Percentiles rank a stretch among this genome's conserved stretches.
phyloP scores from a whole-genome alignment of 2,329 filamentous ascomycete genomes.

The Orbilia brochopaga region DNA sequence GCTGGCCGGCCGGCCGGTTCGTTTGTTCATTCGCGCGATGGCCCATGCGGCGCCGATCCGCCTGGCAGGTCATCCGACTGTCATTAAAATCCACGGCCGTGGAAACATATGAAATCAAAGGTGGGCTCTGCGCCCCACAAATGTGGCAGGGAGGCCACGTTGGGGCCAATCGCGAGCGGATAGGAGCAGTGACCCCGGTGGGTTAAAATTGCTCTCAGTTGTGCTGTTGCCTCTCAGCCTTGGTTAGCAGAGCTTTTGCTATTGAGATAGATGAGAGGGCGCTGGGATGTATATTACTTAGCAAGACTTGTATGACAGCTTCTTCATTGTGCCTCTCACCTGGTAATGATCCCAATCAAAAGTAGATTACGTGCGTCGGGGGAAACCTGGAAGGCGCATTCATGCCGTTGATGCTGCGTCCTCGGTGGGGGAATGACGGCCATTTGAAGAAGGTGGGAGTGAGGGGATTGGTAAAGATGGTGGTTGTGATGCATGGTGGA shows the following conservation, averaged over 20 bases:
- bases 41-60: conserved; percentile 17
- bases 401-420: not conserved
- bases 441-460: not conserved
- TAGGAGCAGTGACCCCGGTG: not conserved
- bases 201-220: conserved; percentile 10
- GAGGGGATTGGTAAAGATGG: not conserved
- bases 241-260: not conserved
- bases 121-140: conserved; percentile 15
- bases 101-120: conserved; percentile 28
- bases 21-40: conserved; percentile 20
- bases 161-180: not conserved
- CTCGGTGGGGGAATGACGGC: not conserved
- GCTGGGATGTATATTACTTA: not conserved
- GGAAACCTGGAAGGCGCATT: not conserved
- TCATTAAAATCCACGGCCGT: conserved; percentile 10
- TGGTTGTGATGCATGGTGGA: not conserved
- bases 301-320: conserved; percentile 2
- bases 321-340: not conserved
- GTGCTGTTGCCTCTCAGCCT: not conserved
- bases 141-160: conserved; percentile 6
- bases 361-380: not conserved
- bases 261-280: conserved; percentile 2
- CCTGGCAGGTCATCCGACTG: conserved; percentile 23
- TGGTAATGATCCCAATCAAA: conserved; percentile 7
- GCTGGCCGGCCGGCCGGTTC: not conserved